These are phyloP conservation scores for Cyclotella cryptica DNA, from an alignment of 108 stramenopile genomes.

Conservation along the genomic window DNA sequence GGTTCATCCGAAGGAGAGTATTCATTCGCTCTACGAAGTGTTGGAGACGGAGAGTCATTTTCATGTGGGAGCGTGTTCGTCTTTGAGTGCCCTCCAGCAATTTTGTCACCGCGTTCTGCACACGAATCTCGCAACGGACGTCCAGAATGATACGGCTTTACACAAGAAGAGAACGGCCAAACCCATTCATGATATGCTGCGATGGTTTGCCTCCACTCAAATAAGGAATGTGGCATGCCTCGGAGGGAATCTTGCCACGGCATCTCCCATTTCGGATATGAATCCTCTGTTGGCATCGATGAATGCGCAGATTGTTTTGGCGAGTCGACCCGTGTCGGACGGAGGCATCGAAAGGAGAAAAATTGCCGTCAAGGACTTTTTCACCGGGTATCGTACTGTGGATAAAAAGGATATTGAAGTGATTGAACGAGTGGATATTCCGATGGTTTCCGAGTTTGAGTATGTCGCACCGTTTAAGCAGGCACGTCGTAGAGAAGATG, in stretches of 20 bases:
- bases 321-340: constrained; percentile 56
- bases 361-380: constrained; percentile 87
- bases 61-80: constrained; percentile 73
- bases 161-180: constrained; percentile 49
- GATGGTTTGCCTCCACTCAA: constrained; percentile 97
- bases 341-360: constrained; percentile 66
- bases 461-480: constrained; percentile 95
- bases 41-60: constrained; percentile 36
- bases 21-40: constrained; percentile 63
- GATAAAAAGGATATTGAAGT: constrained; percentile 82
- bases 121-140: not conserved
- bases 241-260: constrained; percentile 95
- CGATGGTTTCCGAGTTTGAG: constrained; percentile 76
- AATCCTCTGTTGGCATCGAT: constrained; percentile 88
- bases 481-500: constrained; percentile 93
- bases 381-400: constrained; percentile 88
- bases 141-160: too few species aligned
- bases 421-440: constrained; percentile 83
- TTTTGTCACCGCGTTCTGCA: constrained; percentile 52
- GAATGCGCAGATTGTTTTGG: constrained; percentile 71
- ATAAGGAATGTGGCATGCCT: constrained; percentile 95
- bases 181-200: constrained; percentile 92
- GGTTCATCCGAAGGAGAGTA: constrained; percentile 69
- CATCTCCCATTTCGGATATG: constrained; percentile 96
- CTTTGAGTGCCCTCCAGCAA: constrained; percentile 73